phyloP scores from a whole-genome alignment of 768 basidiomycete genomes.

The Pulveroboletus sp. region DNA sequence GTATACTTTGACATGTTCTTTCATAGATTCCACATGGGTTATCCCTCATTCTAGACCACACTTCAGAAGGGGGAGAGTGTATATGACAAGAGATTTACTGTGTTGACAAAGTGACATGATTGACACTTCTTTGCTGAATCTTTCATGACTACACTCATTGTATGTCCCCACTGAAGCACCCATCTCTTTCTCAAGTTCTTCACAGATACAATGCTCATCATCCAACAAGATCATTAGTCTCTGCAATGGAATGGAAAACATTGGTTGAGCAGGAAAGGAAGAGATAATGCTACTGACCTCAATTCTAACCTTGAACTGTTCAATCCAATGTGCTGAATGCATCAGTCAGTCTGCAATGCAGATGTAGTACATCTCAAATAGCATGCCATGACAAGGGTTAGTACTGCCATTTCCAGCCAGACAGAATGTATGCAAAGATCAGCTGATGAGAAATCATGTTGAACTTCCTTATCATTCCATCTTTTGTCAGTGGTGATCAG shows the following conservation, averaged over 20 bases:
- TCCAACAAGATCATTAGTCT: constrained; percentile 64
- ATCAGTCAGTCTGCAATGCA: constrained; percentile 66
- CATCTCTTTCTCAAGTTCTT: constrained; percentile 64
- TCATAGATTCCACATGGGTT: constrained; percentile 53
- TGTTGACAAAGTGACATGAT: constrained; percentile 67
- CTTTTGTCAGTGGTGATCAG: constrained; percentile 75
- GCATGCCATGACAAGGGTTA: constrained; percentile 55
- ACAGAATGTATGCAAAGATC: no score
- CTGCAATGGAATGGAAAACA: no score
- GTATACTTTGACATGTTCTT: no score
- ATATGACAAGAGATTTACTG: no score
- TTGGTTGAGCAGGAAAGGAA: no score
- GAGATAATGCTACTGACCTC: constrained; percentile 35
- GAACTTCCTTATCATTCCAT: constrained; percentile 57
- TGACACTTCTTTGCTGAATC: constrained; percentile 45
- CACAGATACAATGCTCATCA: constrained; percentile 69
- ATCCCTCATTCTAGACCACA: no score
- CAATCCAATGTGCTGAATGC: constrained; percentile 72
- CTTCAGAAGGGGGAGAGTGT: no score
- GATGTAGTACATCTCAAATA: constrained; percentile 69
- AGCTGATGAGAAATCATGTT: no score
- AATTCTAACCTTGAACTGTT: constrained; percentile 63
- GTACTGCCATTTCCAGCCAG: constrained; percentile 70
- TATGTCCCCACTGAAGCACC: constrained; percentile 58
- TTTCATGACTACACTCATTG: constrained; percentile 54